Evolutionary conservation across 2,329 filamentous ascomycete species (phyloP).

Genomic region (Dactylonectria macrodidyma): DNA sequence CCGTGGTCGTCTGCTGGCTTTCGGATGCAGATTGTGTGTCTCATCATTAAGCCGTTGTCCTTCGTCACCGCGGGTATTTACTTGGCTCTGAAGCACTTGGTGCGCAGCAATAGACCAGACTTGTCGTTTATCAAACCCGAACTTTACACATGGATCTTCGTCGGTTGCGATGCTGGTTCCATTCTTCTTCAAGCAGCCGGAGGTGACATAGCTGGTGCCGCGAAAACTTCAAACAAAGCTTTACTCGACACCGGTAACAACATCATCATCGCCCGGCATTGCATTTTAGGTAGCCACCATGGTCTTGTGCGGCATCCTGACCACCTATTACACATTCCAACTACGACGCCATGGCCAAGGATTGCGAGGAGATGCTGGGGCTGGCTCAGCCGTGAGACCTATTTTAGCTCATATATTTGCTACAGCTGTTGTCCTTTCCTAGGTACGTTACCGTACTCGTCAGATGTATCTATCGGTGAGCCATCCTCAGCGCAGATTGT

Average conservation of each 20-base stretch:
- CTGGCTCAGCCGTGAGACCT: too few species aligned
- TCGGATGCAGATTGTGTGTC: slow-evolving; percentile 69
- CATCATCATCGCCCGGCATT: slow-evolving; percentile 4
- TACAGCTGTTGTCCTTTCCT: too few species aligned
- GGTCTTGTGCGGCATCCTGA: slow-evolving; percentile 5
- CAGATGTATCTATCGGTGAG: slow-evolving; percentile 19
- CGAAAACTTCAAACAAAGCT: slow-evolving; percentile 51
- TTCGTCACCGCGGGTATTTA: slow-evolving; percentile 76
- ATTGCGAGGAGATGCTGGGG: too few species aligned
- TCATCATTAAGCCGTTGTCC: slow-evolving; percentile 72
- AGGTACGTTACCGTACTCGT: slow-evolving; percentile 6
- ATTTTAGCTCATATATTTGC: too few species aligned
- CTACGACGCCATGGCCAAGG: slow-evolving; percentile 1
- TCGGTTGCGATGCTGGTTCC: slow-evolving; percentile 73
- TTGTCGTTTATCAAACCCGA: slow-evolving; percentile 60
- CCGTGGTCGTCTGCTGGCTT: slow-evolving; percentile 61
- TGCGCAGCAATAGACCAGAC: slow-evolving; percentile 59
- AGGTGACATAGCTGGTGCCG: slow-evolving; percentile 65
- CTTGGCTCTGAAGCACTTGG: slow-evolving; percentile 66
- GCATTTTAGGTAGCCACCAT: slow-evolving; percentile 12
- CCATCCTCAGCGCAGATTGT: too few species aligned
- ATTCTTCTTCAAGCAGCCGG: slow-evolving; percentile 72
- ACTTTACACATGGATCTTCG: slow-evolving; percentile 67
- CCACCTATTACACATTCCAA: neutral
- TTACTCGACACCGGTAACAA: slow-evolving; percentile 3